phyloP scores from a whole-genome alignment of 495 filamentous ascomycete species.

The Sphaerosporella brunnea region DNA sequence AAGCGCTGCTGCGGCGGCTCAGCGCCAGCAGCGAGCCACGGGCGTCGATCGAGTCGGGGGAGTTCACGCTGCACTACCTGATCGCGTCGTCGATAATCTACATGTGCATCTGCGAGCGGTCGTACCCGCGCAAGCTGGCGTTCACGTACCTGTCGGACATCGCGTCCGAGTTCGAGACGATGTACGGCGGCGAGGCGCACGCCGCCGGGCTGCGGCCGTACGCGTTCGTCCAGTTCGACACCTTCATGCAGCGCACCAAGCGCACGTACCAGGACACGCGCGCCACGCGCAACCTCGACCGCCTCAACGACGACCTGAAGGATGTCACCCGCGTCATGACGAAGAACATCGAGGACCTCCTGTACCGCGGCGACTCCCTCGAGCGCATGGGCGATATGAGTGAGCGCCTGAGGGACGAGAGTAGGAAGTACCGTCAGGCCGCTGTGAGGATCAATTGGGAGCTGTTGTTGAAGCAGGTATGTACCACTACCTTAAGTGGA shows the following conservation, averaged over 20 bases:
- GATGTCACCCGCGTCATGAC: slow-evolving; percentile 99
- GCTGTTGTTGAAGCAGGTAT: slow-evolving; percentile 73
- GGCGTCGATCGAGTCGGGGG: slow-evolving; percentile 74
- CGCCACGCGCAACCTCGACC: slow-evolving; percentile 70
- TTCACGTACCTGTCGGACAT: slow-evolving; percentile 97
- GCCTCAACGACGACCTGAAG: slow-evolving; percentile 82
- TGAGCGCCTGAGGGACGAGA: slow-evolving; percentile 69
- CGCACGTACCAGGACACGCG: slow-evolving; percentile 86
- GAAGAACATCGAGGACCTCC: slow-evolving; percentile 96
- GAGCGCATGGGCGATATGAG: slow-evolving; percentile 97
- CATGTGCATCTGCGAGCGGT: slow-evolving; percentile 77
- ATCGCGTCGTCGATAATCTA: slow-evolving; percentile 70
- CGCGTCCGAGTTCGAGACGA: slow-evolving; percentile 73
- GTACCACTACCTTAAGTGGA: slow-evolving; percentile 15
- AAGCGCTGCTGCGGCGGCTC: slow-evolving; percentile 71
- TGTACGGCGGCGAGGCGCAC: slow-evolving; percentile 58
- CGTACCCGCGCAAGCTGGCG: slow-evolving; percentile 93
- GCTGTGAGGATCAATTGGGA: slow-evolving; percentile 98
- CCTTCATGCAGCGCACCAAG: slow-evolving; percentile 84
- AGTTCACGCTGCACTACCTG: slow-evolving; percentile 80
- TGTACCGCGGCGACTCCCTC: slow-evolving; percentile 86
- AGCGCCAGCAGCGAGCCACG: slow-evolving; percentile 75
- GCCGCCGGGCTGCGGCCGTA: slow-evolving; percentile 67
- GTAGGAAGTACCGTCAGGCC: slow-evolving; percentile 77
- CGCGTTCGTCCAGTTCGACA: slow-evolving; percentile 94